These are phyloP conservation scores for Symbiodinium pilosum DNA, from an alignment of 73 alveolate species.

Conservation along the genomic window DNA sequence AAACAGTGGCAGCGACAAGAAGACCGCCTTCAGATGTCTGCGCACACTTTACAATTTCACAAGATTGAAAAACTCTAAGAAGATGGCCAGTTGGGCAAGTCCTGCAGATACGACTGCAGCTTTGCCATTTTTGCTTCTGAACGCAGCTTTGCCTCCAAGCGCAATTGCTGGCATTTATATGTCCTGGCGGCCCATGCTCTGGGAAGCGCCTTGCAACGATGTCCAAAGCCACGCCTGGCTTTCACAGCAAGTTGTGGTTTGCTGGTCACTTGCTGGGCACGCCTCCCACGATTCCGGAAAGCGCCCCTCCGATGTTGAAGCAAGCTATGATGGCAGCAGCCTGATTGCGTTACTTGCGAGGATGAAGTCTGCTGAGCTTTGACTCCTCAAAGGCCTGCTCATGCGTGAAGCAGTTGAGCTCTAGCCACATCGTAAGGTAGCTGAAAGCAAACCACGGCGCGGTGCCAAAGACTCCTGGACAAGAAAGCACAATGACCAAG, in stretches of 20 bases:
- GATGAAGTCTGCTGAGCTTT: too few relatives aligned
- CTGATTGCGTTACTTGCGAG: too few relatives aligned
- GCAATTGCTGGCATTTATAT: background rate
- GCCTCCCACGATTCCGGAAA: slow-evolving; percentile 37
- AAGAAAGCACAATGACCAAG: background rate
- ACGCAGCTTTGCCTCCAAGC: background rate
- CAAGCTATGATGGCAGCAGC: slow-evolving; percentile 77
- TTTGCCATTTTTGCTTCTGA: too few relatives aligned
- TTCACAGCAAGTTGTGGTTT: background rate
- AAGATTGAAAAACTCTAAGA: too few relatives aligned
- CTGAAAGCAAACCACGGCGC: slow-evolving; percentile 94
- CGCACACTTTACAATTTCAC: too few relatives aligned
- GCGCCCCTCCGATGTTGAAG: slow-evolving; percentile 68
- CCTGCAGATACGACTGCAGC: too few relatives aligned
- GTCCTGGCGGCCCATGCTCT: slow-evolving; percentile 82
- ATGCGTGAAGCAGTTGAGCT: slow-evolving; percentile 35
- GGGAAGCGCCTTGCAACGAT: slow-evolving; percentile 49
- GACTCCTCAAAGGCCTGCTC: background rate
- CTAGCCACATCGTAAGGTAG: slow-evolving; percentile 93
- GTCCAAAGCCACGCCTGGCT: slow-evolving; percentile 71
- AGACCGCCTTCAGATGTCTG: slow-evolving; percentile 43
- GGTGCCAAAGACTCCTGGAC: slow-evolving; percentile 41
- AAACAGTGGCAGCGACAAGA: slow-evolving; percentile 76
- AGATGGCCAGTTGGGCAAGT: background rate
- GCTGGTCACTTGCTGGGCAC: too few relatives aligned